Evolutionary conservation across 2,329 filamentous ascomycete species (phyloP).

Genomic region (Ophiobolus disseminans): DNA sequence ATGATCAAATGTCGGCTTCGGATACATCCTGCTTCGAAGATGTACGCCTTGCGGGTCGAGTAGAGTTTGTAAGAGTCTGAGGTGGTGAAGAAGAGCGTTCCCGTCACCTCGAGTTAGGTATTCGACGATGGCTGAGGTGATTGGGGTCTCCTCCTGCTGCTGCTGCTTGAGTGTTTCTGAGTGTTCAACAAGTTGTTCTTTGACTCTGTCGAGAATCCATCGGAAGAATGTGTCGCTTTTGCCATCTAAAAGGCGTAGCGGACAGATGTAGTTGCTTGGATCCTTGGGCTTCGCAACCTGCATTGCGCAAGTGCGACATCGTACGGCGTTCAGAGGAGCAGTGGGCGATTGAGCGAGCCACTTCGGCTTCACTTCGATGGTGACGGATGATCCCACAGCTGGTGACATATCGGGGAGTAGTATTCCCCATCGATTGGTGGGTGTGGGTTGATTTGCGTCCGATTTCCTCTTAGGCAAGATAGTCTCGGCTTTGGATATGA

Average conservation of each 20-base stretch:
- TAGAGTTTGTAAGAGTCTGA: slow-evolving; percentile 46
- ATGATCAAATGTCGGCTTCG: slow-evolving; percentile 10
- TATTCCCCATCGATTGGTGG: slow-evolving; percentile 27
- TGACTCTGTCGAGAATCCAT: slow-evolving; percentile 21
- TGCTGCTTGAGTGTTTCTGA: not conserved
- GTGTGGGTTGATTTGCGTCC: not conserved
- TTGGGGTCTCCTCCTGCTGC: slow-evolving; percentile 1
- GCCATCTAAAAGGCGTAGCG: slow-evolving; percentile 49
- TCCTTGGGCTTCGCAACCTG: slow-evolving; percentile 42
- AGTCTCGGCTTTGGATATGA: slow-evolving; percentile 11
- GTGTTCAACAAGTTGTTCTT: slow-evolving; percentile 8
- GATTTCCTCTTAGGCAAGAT: slow-evolving; percentile 8
- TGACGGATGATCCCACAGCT: slow-evolving; percentile 25
- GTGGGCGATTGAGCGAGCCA: slow-evolving; percentile 57
- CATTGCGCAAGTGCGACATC: slow-evolving; percentile 57
- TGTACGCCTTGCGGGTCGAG: slow-evolving; percentile 50
- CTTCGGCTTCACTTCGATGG: slow-evolving; percentile 57
- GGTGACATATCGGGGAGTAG: slow-evolving; percentile 44
- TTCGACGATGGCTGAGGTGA: slow-evolving; percentile 19
- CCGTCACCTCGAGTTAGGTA: slow-evolving; percentile 45
- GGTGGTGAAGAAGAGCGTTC: slow-evolving; percentile 44
- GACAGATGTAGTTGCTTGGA: slow-evolving; percentile 45
- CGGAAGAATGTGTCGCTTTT: slow-evolving; percentile 20
- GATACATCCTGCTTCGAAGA: not conserved
- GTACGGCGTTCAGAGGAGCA: slow-evolving; percentile 48